Evolutionary conservation across 352 stramenopile species (phyloP).

Genomic region (Aphanomyces stellatus): DNA sequence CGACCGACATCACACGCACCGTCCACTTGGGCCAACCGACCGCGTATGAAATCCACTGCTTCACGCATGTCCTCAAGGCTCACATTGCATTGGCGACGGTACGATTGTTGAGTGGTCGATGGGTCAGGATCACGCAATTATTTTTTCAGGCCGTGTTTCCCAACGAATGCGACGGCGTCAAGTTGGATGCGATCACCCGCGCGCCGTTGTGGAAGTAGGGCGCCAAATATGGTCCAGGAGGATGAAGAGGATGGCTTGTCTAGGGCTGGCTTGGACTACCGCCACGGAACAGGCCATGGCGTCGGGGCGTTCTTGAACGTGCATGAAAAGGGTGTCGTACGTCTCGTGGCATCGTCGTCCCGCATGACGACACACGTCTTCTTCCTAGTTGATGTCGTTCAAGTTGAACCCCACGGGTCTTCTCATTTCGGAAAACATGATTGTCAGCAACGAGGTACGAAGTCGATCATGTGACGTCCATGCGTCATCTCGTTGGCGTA

Average conservation of each 20-base stretch:
- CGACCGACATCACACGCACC: constrained; percentile 98
- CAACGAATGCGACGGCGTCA: constrained; percentile 90
- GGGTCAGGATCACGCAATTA: neutral
- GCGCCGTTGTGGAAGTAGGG: constrained; percentile 86
- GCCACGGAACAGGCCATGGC: constrained; percentile 96
- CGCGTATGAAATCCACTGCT: constrained; percentile 90
- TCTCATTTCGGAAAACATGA: constrained; percentile 92
- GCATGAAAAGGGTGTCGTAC: constrained; percentile 89
- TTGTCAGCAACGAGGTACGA: constrained; percentile 90
- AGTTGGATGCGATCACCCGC: constrained; percentile 95
- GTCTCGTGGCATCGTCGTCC: neutral
- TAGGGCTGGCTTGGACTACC: constrained; percentile 91
- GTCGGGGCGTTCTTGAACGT: constrained; percentile 96
- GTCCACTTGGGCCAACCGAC: constrained; percentile 94
- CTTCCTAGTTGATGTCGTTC: constrained; percentile 66
- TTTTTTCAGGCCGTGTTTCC: constrained; percentile 67
- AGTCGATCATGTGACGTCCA: neutral
- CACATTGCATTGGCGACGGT: constrained; percentile 94
- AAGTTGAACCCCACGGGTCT: constrained; percentile 69
- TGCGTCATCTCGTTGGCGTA: constrained; percentile 23
- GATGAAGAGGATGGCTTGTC: neutral
- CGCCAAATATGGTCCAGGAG: too few species aligned
- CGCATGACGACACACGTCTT: neutral
- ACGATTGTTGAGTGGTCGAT: constrained; percentile 51
- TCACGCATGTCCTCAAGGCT: constrained; percentile 95